Evolutionary conservation across 768 basidiomycete species (phyloP).

Genomic region (Trametes cubensis): DNA sequence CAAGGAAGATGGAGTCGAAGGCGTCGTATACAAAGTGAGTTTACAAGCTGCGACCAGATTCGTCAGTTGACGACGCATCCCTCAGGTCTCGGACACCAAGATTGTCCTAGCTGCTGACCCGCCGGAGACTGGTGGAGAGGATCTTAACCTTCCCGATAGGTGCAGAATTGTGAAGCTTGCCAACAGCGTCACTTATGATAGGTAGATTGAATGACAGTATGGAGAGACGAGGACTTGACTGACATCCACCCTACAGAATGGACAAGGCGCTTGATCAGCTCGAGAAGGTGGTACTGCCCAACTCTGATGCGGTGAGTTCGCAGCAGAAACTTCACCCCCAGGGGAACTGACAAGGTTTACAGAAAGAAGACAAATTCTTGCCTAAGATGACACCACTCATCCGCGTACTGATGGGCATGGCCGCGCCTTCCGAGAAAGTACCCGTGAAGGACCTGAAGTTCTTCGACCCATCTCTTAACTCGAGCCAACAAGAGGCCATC

Average conservation of each 20-base stretch:
- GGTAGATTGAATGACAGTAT: constrained; percentile 44
- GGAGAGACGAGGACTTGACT: neutral
- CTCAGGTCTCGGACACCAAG: constrained; percentile 75
- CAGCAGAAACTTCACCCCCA: neutral
- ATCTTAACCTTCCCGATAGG: constrained; percentile 81
- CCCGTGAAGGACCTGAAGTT: constrained; percentile 53
- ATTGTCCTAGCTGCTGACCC: constrained; percentile 80
- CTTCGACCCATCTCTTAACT: constrained; percentile 78
- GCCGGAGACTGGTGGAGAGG: constrained; percentile 58
- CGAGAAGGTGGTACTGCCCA: constrained; percentile 45
- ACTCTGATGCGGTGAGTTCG: constrained; percentile 19
- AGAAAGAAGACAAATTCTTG: constrained; percentile 45
- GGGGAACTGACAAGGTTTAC: neutral
- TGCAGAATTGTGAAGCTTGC: constrained; percentile 87
- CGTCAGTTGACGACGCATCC: neutral
- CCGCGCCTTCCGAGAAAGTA: constrained; percentile 44
- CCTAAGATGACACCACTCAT: constrained; percentile 55
- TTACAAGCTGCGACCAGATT: neutral
- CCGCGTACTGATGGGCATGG: constrained; percentile 73
- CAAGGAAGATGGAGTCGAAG: constrained; percentile 57
- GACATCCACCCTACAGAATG: constrained; percentile 58
- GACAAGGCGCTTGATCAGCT: constrained; percentile 76
- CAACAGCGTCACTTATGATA: constrained; percentile 89
- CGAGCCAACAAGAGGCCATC: constrained; percentile 83
- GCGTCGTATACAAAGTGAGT: constrained; percentile 82